Base-by-base conservation (phyloP, 768 basidiomycete genomes). In the Calvatia gigantea region DNA sequence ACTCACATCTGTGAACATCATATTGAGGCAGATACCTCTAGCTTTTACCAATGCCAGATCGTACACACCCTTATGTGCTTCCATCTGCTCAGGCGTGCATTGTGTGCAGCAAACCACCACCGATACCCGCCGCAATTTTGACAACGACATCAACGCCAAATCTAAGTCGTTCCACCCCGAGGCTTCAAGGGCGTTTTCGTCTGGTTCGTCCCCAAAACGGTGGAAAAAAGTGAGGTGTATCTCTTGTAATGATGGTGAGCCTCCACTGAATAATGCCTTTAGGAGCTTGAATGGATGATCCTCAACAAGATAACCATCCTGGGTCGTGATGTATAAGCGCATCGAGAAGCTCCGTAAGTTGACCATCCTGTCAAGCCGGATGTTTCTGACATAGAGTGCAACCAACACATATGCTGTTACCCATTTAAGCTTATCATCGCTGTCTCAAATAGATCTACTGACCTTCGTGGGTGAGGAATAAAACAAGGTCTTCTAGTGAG, bases 71-170 rank as follows among this genome's bases (percentile, higher is more conserved):
- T 39, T 19, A n/a, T 55, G 54, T 21, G 37, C 54, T 29, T 11
- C 23, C 31, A 46, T 55, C 28, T 41, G 35, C 12, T 38, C 27
- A 14, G 35, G 44, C 14, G 45, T 23, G 19, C 54, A 55, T 37
- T 55, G 54, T 17, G 54, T 55, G 27, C 54, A 55, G 41, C 54
- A 55, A 21, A 55, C 38, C 17, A 55, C 44, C 54, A 48, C 46
- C 11, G 37, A 38, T 3, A 55, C 46, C 35, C 48, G 45, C 8
- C 21, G 25, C 17, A 55, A 32, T 12, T 37, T 46, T n/a, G 21
- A 3, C 27, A 47, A 7, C 3, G 27, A 27, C 27, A 17, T 41
- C 54, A 55, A 39, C 5, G 32, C 54, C 5, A 15, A 39, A 28
- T 55, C 54, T 25, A 55, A 29, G 17, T 48, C 54, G 29, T 4